A percentile compares a stretch with the other conserved stretches of the same genome.
phyloP scores from a whole-genome alignment of 148 eudicot genomes.

The Silene uniflora region DNA sequence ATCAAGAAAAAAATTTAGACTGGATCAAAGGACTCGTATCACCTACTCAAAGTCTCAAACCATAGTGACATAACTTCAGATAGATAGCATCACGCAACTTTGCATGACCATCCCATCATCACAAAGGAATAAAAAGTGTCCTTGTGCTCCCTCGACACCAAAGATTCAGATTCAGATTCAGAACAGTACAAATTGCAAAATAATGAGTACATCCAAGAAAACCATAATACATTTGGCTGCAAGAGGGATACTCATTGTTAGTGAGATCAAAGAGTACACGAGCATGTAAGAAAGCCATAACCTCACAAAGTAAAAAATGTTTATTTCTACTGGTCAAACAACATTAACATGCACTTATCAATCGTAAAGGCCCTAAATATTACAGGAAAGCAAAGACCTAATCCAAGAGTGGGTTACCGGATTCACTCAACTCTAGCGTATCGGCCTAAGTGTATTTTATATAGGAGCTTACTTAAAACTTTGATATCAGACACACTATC shows the following conservation, averaged over 20 bases:
- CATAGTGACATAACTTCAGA: too few relatives aligned
- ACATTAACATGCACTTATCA: background rate
- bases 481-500: too few relatives aligned
- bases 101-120: background rate
- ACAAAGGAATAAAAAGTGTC: background rate
- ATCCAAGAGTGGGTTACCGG: background rate
- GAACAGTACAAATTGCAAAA: background rate
- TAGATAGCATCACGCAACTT: background rate
- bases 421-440: too few relatives aligned
- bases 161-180: background rate
- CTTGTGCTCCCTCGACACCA: background rate
- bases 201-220: background rate
- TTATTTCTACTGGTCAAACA: background rate
- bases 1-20: background rate
- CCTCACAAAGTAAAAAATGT: background rate
- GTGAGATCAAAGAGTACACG: background rate
- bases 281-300: background rate
- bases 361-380: background rate
- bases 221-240: background rate
- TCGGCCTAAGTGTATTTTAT: too few relatives aligned
- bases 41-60: background rate
- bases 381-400: background rate
- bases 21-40: background rate
- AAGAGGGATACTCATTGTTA: background rate
- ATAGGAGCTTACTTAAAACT: too few relatives aligned